Evolutionary conservation across 495 filamentous ascomycete genomes (phyloP).

Genomic region (Penicillium atrosanguineum): DNA sequence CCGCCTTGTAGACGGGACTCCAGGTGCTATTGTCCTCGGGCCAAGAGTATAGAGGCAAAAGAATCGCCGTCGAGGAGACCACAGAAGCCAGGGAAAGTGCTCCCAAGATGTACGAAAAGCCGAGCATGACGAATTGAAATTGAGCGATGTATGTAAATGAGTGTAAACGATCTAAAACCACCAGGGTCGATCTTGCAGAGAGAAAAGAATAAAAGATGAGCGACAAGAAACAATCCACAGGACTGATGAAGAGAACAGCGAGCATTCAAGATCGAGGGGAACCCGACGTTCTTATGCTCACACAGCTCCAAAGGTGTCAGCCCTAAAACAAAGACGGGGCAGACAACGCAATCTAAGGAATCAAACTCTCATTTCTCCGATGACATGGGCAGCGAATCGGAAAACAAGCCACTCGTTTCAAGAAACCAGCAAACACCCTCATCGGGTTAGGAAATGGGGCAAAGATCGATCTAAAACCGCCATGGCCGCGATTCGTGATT

Average conservation of each 20-base stretch:
- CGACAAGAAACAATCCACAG: slow-evolving; percentile 3
- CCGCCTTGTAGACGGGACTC: slow-evolving; percentile 36
- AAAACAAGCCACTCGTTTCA: slow-evolving; percentile 8
- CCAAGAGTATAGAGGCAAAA: slow-evolving; percentile 52
- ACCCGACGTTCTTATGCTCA: no score
- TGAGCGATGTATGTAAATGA: neutral
- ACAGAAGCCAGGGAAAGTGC: slow-evolving; percentile 10
- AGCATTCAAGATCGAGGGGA: no score
- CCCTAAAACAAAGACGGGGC: no score
- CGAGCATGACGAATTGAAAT: slow-evolving; percentile 9
- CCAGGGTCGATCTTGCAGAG: neutral
- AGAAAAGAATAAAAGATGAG: slow-evolving; percentile 13
- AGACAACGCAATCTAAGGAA: neutral
- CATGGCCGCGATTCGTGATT: neutral
- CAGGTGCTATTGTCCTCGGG: slow-evolving; percentile 41
- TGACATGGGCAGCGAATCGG: neutral
- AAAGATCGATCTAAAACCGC: neutral
- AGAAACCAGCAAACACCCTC: neutral
- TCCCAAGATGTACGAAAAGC: slow-evolving; percentile 7
- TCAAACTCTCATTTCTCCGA: slow-evolving; percentile 5
- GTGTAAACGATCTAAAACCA: neutral
- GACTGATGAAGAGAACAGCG: neutral
- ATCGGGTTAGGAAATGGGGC: neutral
- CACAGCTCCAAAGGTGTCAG: no score
- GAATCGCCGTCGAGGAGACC: slow-evolving; percentile 29